A percentile compares a stretch with the other conserved stretches of the same genome.
Conservation (phyloP, 2,329 filamentous ascomycete genomes). For the Neopestalotiopsis sp. region DNA sequence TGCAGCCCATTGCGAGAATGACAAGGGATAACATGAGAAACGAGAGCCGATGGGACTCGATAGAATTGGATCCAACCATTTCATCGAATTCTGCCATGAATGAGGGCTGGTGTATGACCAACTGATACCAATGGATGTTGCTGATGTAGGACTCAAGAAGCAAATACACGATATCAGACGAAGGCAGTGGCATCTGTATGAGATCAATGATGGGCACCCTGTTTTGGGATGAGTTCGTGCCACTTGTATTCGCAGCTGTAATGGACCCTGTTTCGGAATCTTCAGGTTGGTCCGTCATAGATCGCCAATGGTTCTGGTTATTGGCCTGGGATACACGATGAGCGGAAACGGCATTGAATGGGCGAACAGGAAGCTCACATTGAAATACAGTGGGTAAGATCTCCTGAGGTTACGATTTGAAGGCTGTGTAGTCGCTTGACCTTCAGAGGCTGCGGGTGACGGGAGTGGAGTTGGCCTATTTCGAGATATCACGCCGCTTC, state of each 20-base stretch:
- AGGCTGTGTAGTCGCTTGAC: background rate
- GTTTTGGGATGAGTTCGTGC: background rate
- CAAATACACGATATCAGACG: background rate
- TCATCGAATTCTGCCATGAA: background rate
- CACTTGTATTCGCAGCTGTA: background rate
- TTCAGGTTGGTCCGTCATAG: background rate
- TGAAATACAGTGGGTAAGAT: background rate
- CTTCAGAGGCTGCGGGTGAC: background rate
- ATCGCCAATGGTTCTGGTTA: background rate
- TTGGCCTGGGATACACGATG: background rate
- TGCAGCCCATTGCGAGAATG: background rate
- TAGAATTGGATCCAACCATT: background rate
- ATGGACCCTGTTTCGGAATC: background rate
- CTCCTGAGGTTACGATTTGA: background rate
- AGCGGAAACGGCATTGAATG: background rate
- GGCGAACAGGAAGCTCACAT: background rate
- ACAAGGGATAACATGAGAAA: background rate
- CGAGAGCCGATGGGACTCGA: background rate
- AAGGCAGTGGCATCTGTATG: background rate
- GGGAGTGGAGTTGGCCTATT: background rate
- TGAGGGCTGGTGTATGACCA: background rate
- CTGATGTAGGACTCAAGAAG: background rate
- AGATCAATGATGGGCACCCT: background rate
- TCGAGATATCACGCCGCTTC: background rate
- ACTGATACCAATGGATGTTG: background rate